Conservation (phyloP, 495 filamentous ascomycete species). For the Podospora pseudoanserina region DNA sequence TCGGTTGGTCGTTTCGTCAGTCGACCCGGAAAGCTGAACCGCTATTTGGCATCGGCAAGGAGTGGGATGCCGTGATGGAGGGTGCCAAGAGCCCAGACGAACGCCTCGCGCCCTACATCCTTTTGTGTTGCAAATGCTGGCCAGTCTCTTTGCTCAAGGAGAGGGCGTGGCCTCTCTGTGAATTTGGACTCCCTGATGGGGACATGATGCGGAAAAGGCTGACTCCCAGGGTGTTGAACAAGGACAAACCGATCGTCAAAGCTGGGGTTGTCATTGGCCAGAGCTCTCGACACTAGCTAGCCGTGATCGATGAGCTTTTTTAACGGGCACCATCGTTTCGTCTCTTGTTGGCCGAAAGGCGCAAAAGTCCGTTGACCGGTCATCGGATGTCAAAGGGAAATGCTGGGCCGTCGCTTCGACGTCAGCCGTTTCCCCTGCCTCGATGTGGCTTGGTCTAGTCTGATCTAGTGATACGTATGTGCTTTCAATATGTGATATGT, state of each 20-base stretch:
- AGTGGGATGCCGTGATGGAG: not conserved
- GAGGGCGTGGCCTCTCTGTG: not conserved
- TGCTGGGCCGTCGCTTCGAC: not conserved
- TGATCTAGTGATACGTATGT: not conserved
- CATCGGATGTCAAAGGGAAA: constrained; percentile 13
- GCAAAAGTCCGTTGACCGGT: constrained; percentile 9
- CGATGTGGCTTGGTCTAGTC: constrained; percentile 3
- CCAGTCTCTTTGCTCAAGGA: not conserved
- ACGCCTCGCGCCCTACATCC: not conserved
- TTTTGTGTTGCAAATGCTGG: not conserved
- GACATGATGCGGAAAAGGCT: not conserved
- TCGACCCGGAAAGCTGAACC: not conserved
- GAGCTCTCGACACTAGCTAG: not conserved
- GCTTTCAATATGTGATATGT: not conserved
- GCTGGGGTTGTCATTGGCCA: not conserved
- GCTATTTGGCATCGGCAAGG: not conserved
- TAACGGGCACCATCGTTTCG: not conserved
- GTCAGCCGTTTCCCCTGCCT: not conserved
- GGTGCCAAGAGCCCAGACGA: not conserved
- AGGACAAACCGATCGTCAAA: not conserved
- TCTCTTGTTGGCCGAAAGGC: constrained; percentile 17
- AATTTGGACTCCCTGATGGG: not conserved
- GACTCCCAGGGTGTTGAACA: not conserved
- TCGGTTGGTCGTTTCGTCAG: not conserved
- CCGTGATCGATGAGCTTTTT: not conserved